These are phyloP conservation scores for Coemansia sp. DNA, from an alignment of 192 early-diverging fungal genomes.

Conservation along the genomic window DNA sequence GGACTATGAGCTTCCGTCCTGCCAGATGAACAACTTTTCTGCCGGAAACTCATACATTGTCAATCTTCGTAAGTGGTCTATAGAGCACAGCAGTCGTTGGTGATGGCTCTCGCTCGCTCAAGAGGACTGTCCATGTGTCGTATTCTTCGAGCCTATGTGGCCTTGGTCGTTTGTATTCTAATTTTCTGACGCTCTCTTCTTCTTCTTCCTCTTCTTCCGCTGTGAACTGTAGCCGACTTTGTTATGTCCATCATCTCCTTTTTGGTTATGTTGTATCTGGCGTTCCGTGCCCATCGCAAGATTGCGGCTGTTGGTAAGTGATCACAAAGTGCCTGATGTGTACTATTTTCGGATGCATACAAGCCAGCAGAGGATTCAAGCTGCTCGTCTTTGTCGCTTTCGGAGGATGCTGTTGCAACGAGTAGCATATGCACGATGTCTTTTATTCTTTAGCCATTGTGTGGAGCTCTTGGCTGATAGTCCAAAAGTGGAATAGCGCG, in stretches of 20 bases:
- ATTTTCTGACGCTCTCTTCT: background rate
- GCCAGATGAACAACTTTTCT: constrained; percentile 25
- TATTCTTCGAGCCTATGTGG: background rate
- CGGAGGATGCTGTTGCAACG: background rate
- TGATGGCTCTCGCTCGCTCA: background rate
- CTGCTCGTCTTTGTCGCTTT: background rate
- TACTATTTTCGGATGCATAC: constrained; percentile 7
- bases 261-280: constrained; percentile 41
- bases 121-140: background rate
- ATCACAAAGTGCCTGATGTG: background rate
- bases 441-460: background rate
- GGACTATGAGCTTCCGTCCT: constrained; percentile 31
- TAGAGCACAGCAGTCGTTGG: background rate
- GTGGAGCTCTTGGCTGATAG: background rate
- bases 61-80: constrained; percentile 44
- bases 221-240: constrained; percentile 47
- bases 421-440: background rate
- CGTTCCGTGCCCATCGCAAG: constrained; percentile 50
- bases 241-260: constrained; percentile 49
- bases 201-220: background rate
- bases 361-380: background rate
- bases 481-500: background rate
- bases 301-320: constrained; percentile 57
- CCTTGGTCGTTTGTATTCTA: background rate
- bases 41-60: constrained; percentile 32